A percentile compares a stretch with the other conserved stretches of the same genome.
Conservation (phyloP, 441 rosid genomes). For the Mallotus repandus region DNA sequence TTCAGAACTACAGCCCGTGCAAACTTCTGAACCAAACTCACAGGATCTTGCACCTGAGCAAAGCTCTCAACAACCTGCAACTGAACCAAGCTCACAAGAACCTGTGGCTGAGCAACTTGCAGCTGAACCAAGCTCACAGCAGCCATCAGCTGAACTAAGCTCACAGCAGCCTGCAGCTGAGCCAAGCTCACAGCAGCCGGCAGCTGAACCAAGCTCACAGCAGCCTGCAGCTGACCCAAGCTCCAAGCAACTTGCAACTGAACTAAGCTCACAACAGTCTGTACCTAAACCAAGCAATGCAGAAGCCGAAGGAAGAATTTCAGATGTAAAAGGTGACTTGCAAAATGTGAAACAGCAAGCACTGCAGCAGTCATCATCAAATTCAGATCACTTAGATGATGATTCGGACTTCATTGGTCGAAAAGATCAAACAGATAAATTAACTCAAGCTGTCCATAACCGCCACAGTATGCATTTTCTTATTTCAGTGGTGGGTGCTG, state of each 20-base stretch:
- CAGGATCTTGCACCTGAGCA: too few relatives aligned
- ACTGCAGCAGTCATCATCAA: neutral
- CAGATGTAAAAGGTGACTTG: neutral
- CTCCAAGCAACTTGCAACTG: neutral
- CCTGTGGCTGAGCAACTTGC: too few relatives aligned
- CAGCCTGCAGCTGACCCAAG: neutral
- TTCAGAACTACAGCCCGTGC: neutral
- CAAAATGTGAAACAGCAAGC: neutral
- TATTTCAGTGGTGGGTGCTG: constrained; percentile 28
- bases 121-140: too few relatives aligned
- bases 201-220: too few relatives aligned
- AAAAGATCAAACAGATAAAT: constrained; percentile 7
- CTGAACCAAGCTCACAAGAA: too few relatives aligned
- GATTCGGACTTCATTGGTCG: constrained; percentile 7
- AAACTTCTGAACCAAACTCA: neutral
- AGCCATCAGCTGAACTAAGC: too few relatives aligned
- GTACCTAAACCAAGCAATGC: neutral
- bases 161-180: too few relatives aligned
- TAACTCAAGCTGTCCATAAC: constrained; percentile 9
- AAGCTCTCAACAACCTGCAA: too few relatives aligned
- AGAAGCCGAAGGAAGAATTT: neutral
- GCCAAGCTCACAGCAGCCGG: too few relatives aligned
- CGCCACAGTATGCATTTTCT: constrained; percentile 1
- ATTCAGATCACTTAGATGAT: constrained; percentile 6
- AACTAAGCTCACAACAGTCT: neutral